These are phyloP conservation scores for Parmelia sp. DNA, from an alignment of 495 filamentous ascomycete species.

Conservation along the genomic window DNA sequence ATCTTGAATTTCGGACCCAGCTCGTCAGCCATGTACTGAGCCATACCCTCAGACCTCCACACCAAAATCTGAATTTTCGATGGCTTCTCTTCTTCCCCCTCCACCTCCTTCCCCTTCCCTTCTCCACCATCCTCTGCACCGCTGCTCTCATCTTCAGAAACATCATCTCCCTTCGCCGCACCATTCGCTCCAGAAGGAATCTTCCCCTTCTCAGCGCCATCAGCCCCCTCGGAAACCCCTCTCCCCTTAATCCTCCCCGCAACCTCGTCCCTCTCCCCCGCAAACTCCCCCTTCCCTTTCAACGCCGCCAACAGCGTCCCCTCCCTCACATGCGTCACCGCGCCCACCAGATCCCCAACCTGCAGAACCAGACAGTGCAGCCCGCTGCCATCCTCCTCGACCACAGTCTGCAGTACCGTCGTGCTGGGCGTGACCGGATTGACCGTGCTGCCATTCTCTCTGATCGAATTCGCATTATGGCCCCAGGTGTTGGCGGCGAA, in stretches of 20 bases:
- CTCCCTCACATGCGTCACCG: slow-evolving; percentile 16
- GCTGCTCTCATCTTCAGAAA: not conserved
- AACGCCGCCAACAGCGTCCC: slow-evolving; percentile 18
- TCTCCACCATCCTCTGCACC: slow-evolving; percentile 1
- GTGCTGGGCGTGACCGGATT: not conserved
- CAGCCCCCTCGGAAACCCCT: not conserved
- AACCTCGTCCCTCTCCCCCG: slow-evolving; percentile 6
- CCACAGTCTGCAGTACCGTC: not conserved
- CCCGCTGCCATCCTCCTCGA: not conserved
- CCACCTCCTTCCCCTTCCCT: not conserved
- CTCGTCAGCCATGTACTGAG: slow-evolving; percentile 16
- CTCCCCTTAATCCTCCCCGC: not conserved
- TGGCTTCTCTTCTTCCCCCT: not conserved
- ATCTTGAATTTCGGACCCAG: slow-evolving; percentile 13
- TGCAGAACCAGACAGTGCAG: slow-evolving; percentile 17
- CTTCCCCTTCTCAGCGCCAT: not conserved
- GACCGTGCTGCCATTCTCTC: not conserved
- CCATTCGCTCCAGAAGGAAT: not conserved
- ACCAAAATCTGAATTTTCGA: slow-evolving; percentile 20
- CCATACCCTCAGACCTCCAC: slow-evolving; percentile 21
- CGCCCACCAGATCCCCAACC: slow-evolving; percentile 16
- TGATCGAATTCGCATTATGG: slow-evolving; percentile 11
- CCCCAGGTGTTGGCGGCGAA: slow-evolving; percentile 24
- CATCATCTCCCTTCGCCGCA: not conserved
- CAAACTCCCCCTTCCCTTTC: slow-evolving; percentile 9